These are phyloP conservation scores for Drechslerella coelobrocha DNA, from an alignment of 2,329 filamentous ascomycete genomes.

Conservation along the genomic window DNA sequence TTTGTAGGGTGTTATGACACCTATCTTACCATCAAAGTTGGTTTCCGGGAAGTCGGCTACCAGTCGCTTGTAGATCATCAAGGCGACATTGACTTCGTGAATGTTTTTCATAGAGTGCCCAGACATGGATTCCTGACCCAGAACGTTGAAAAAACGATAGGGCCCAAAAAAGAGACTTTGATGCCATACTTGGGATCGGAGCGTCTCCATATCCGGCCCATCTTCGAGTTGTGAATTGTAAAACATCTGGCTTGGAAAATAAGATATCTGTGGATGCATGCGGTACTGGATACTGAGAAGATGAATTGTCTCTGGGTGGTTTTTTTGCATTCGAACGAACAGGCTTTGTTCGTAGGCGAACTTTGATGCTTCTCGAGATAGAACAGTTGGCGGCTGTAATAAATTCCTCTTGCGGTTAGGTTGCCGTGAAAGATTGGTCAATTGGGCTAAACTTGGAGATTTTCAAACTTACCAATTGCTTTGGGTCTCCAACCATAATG, in stretches of 20 bases:
- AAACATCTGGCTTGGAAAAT: conserved; percentile 87
- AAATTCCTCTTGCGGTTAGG: too few species aligned
- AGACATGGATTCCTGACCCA: conserved; percentile 81
- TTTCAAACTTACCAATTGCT: conserved; percentile 69
- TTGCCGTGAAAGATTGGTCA: too few species aligned
- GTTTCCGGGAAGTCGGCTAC: conserved; percentile 72
- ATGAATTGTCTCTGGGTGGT: conserved; percentile 85
- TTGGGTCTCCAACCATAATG: conserved; percentile 95
- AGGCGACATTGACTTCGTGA: conserved; percentile 83
- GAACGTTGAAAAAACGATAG: conserved; percentile 96
- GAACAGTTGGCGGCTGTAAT: conserved; percentile 77
- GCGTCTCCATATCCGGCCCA: conserved; percentile 77
- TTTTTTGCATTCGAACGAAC: conserved; percentile 97
- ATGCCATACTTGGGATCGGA: conserved; percentile 86
- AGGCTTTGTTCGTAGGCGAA: conserved; percentile 98
- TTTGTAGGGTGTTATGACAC: conserved; percentile 98
- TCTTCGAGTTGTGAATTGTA: conserved; percentile 88
- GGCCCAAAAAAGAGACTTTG: conserved; percentile 79
- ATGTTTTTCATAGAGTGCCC: conserved; percentile 88
- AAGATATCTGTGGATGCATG: conserved; percentile 97
- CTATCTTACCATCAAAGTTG: conserved; percentile 82
- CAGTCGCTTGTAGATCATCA: conserved; percentile 82
- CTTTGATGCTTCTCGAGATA: conserved; percentile 87
- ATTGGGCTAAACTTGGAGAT: not conserved
- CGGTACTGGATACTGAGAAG: conserved; percentile 97